Base-by-base conservation (phyloP, 352 stramenopile species). In the Pseudoperonospora humuli region DNA sequence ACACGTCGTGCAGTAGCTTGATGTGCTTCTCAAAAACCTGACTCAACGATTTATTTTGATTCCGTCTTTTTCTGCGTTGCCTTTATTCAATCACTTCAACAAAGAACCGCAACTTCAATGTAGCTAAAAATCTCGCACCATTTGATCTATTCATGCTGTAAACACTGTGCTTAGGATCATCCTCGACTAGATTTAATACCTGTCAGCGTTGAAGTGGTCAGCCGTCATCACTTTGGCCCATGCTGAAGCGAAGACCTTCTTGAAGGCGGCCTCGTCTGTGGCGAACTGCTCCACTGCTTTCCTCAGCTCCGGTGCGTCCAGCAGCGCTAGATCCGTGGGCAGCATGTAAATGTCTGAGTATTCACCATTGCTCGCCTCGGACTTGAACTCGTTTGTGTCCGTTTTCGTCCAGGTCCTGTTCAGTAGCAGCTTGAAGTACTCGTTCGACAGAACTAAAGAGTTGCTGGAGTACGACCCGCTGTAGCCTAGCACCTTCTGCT, bases 401-500 rank as follows among this genome's bases (percentile, higher is more conserved):
- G 55, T 46, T 24, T 34, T 31, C 15, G 28, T 58, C 47, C 49
- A 54, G 38, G 17, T 45, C 29, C 64, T 59, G 15, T 54, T 55
- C 36, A 64, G 11, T 11, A 66, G 42, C 27, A 50, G 29, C 33
- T 66, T 57, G 41, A 53, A 49, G 45, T 50, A 57, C n/a, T 65
- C 44, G 38, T 64, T 98, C 23, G 70, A 92, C 56, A 98, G 88
- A 7, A 72, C 76, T 2, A 75, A 67, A 36, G 70, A 73, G 18
- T 78, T 60, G 36, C 64, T 61, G 9, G 75, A 89, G 84, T 87
- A 97, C 13, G 81, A 76, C 7, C 84, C 86, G 36, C 68, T 76
- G 56, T 88, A 82, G 47, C 88, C 92, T 45, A 66, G 75, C 9
- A 56, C 61, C 55, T 94, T 83, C 3, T 81, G 84, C 61, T 98